These are phyloP conservation scores for Dendrothele bispora DNA, from an alignment of 768 basidiomycete genomes.

Conservation along the genomic window DNA sequence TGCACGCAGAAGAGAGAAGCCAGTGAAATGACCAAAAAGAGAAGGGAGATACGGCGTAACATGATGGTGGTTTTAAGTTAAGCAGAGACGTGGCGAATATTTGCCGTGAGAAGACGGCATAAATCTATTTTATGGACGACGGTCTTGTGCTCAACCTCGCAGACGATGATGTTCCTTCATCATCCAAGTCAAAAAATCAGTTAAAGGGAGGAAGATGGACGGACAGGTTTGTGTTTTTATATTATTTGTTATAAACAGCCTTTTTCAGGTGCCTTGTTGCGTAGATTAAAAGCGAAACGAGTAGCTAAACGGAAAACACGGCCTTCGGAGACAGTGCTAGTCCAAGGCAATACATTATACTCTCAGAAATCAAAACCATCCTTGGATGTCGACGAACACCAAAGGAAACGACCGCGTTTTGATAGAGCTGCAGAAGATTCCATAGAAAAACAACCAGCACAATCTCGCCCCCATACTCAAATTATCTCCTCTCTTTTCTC, in stretches of 20 bases:
- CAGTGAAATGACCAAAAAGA: conserved; percentile 60
- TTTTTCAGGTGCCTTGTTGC: conserved; percentile 17
- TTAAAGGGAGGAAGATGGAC: conserved; percentile 76
- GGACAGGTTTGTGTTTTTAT: conserved; percentile 51
- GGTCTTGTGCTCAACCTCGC: conserved; percentile 75
- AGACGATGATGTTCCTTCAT: conserved; percentile 28
- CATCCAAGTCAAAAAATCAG: conserved; percentile 22
- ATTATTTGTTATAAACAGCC: conserved; percentile 8
- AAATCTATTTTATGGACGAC: conserved; percentile 32
- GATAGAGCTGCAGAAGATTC: conserved; percentile 10
- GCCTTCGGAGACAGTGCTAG: conserved; percentile 37
- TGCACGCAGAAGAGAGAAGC: conserved; percentile 71
- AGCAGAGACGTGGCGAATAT: conserved; percentile 16
- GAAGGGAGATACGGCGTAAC: conserved; percentile 63
- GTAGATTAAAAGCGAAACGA: conserved; percentile 77
- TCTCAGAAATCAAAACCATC: conserved; percentile 14
- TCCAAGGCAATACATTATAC: no score
- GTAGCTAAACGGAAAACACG: conserved; percentile 58
- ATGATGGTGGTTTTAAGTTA: conserved; percentile 36
- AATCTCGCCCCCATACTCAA: conserved; percentile 40
- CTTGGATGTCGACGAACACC: conserved; percentile 31
- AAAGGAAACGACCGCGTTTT: conserved; percentile 47
- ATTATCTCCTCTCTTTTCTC: conserved; percentile 90
- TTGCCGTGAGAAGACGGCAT: neutral
- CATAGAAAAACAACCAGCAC: conserved; percentile 19